Evolutionary conservation across 345 rosid species (phyloP).

Genomic region (Salix koriyanagi): DNA sequence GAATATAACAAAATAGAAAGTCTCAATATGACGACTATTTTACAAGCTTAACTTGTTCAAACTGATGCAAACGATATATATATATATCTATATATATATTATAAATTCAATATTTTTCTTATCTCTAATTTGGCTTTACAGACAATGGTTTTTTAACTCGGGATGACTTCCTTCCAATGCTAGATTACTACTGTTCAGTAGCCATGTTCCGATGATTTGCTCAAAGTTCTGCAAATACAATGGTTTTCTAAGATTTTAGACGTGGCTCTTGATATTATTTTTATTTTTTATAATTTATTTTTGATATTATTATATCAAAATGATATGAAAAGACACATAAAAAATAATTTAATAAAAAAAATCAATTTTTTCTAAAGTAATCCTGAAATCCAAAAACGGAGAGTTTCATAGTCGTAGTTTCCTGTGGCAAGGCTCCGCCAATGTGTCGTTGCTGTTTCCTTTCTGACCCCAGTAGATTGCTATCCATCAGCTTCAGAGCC

Average conservation of each 20-base stretch:
- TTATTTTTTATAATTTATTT: no score
- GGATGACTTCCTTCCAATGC: no score
- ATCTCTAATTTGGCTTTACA: no score
- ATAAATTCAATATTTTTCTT: not conserved
- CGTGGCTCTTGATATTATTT: not conserved
- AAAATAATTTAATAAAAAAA: no score
- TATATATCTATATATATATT: not conserved
- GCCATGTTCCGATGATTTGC: no score
- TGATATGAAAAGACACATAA: no score
- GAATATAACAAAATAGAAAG: not conserved
- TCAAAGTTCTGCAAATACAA: not conserved
- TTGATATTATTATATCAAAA: no score
- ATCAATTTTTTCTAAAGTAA: no score
- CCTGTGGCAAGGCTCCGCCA: constrained; percentile 3
- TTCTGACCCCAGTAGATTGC: constrained; percentile 10
- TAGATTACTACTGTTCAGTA: not conserved
- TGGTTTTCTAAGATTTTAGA: not conserved
- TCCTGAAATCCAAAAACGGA: no score
- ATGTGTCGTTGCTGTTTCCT: not conserved
- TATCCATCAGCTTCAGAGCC: constrained; percentile 1
- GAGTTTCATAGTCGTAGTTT: not conserved
- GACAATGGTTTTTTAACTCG: no score
- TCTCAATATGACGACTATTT: not conserved
- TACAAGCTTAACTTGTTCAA: not conserved
- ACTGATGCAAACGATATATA: not conserved